A percentile compares a stretch with the other conserved stretches of the same genome.
phyloP scores from a whole-genome alignment of 805 yeast genomes.

The Spathaspora boniae region DNA sequence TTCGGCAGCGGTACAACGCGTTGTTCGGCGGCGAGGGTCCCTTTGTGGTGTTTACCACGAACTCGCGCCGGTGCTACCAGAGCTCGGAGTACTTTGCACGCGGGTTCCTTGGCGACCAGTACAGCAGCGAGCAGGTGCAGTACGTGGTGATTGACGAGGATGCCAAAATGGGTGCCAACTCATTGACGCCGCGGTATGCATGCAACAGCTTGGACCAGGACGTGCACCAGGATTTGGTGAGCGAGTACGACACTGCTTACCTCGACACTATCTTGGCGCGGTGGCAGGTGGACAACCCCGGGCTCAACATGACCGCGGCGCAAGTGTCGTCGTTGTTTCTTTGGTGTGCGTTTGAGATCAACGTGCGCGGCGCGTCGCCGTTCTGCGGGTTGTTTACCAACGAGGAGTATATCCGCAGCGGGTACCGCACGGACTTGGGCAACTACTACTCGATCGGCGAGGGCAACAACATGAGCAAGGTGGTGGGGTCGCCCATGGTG shows the following conservation, averaged over 20 bases:
- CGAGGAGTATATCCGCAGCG: slow-evolving; percentile 61
- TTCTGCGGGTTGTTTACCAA: slow-evolving; percentile 67
- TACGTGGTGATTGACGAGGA: slow-evolving; percentile 46
- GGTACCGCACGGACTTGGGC: slow-evolving; percentile 56
- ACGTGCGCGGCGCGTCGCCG: slow-evolving; percentile 62
- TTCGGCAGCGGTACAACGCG: slow-evolving; percentile 47
- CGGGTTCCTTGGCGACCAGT: slow-evolving; percentile 53
- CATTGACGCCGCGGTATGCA: slow-evolving; percentile 52
- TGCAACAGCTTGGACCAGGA: slow-evolving; percentile 34
- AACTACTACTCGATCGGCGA: slow-evolving; percentile 63
- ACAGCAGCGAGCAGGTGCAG: slow-evolving; percentile 25
- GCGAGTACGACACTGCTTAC: slow-evolving; percentile 37
- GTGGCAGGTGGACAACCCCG: slow-evolving; percentile 52
- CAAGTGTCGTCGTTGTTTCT: slow-evolving; percentile 55
- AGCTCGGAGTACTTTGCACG: slow-evolving; percentile 55
- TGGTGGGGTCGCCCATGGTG: slow-evolving; percentile 57
- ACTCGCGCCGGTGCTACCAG: slow-evolving; percentile 52
- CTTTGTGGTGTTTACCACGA: slow-evolving; percentile 53
- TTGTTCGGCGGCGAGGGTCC: slow-evolving; percentile 35
- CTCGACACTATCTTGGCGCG: slow-evolving; percentile 55
- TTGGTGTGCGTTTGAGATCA: slow-evolving; percentile 74
- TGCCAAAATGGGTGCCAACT: slow-evolving; percentile 49
- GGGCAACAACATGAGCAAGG: slow-evolving; percentile 55
- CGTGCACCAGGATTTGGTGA: slow-evolving; percentile 12
- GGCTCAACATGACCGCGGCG: slow-evolving; percentile 44